Evolutionary conservation across 768 basidiomycete species (phyloP), one percentile per base, ranked within the genome.

Genomic region (Podaxis carcinomalis): DNA sequence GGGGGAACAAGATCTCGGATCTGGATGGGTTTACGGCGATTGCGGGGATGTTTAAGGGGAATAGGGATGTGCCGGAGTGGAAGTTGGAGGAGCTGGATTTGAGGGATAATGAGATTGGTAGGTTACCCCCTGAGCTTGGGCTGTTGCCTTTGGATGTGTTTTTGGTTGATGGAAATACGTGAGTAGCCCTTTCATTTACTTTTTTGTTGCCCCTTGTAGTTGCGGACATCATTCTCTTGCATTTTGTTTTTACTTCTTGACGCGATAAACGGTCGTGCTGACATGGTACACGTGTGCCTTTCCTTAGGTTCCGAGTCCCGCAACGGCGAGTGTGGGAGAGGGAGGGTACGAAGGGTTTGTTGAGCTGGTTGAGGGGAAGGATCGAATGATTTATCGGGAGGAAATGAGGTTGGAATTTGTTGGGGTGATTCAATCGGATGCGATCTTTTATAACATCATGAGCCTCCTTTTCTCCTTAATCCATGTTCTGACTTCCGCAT

Each of bases 101-200:
- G 67, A 75, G 92, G 64, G 90, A 94, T 68, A 93, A 93, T 64
- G 89, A 90, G 68, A 83, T 94, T 58, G 80, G 79, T 5, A 86
- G 81, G 71, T 71, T 93, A 35, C 86, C 85, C 0, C 74, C 89
- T 5, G 85, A 88, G 68, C 72, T 93, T 51, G 92, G 92, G 27
- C 69, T 92, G 61, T 69, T 93, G 56, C 88, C 91, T 14, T 70
- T 93, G 66, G 92, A 93, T 54, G 86, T 92, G 6, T 85, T 94
- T 61, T 72, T 92, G 65, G 92, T 94, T 37, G 92, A 93, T 67
- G 91, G 92, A 16, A 94, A 94, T 73, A 75, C 79, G 90, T 92
- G 70, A 78, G 89, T 83, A 5, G 4, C 40, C 47, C 21, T 47
- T 62, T 52, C 21, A 40, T 21, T 46, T 27, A 14, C 40, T 19